Evolutionary conservation across 129 eudicot species (phyloP), one percentile per base, ranked within the genome.

Genomic region (Centrapalus pauciflorus): DNA sequence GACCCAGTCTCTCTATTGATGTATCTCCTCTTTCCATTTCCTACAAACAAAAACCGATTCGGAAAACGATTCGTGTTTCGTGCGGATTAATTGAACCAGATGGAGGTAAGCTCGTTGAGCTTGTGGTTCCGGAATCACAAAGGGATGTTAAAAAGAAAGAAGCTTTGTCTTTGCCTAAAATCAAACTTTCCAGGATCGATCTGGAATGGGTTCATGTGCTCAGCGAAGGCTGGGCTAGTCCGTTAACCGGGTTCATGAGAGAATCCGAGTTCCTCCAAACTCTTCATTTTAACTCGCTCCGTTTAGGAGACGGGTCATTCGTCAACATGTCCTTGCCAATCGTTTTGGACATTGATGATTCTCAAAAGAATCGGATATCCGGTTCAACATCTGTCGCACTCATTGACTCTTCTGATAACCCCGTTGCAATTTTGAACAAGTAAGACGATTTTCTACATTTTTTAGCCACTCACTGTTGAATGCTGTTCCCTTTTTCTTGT

Each of bases 191-290:
- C 0, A 59, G 71, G 72, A 80, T 93, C 41, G 96, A 93, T 62
- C 78, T 86, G 8, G 87, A 93, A 60, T 93, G 99, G 99, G 96
- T 93, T 5, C 99, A 93, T 69, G 92, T 89, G 70, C 76, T 93
- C 46, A 86, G 96, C 70, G 96, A 93, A 49, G 99, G 99, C 55
- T 89, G 96, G 99, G 99, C 99, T 1, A 89, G 96, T 72, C 99
- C 99, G 9, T 63, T 93, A 29, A 68, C 72, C 69, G 99, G 99
- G 37, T 93, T 89, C 84, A 93, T 93, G 99, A 74, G 93, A 78
- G 95, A 93, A 61, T 77, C 88, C 67, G 95, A 89, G 99, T 93
- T 86, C 95, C 96, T 93, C 95, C 96, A 93, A 89, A 93, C 95
- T 74, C 93, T 89, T 89, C 99, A 93, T 93, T 93, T 93, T 56